Evolutionary conservation across 2,329 filamentous ascomycete species (phyloP).

Genomic region (Herpotrichia juniperi): DNA sequence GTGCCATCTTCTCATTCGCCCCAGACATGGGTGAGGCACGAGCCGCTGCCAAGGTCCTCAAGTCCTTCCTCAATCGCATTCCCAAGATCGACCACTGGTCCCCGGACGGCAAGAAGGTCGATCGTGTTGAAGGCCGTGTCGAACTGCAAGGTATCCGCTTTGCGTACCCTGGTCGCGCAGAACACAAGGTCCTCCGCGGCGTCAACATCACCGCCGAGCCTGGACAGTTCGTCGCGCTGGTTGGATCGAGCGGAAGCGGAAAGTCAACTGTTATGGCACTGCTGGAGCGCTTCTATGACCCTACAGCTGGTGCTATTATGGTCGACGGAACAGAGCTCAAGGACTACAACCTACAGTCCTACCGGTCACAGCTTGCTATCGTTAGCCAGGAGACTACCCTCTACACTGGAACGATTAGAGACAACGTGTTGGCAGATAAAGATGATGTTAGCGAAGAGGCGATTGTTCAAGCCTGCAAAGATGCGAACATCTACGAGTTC

Average conservation of each 20-base stretch:
- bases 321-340: constrained; percentile 85
- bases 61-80: constrained; percentile 80
- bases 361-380: constrained; percentile 84
- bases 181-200: constrained; percentile 89
- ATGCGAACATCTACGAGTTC: constrained; percentile 54
- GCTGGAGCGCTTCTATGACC: constrained; percentile 93
- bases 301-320: constrained; percentile 77
- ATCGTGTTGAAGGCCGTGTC: constrained; percentile 66
- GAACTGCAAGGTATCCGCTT: constrained; percentile 95
- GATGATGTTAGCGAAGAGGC: constrained; percentile 73
- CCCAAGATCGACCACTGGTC: constrained; percentile 68
- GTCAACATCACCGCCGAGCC: constrained; percentile 76
- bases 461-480: constrained; percentile 79
- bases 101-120: constrained; percentile 55
- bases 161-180: constrained; percentile 87
- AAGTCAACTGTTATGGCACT: constrained; percentile 94
- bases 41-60: constrained; percentile 79
- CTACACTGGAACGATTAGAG: constrained; percentile 88
- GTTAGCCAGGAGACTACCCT: constrained; percentile 95
- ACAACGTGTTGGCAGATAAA: constrained; percentile 75
- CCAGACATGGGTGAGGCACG: constrained; percentile 97
- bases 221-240: constrained; percentile 85
- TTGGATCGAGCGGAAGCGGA: constrained; percentile 92
- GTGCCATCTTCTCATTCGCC: constrained; percentile 90
- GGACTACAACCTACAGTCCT: constrained; percentile 77